A percentile compares a stretch with the other conserved stretches of the same genome.
These are phyloP conservation scores for Pezizomycotina sp. DNA, from an alignment of 2,329 filamentous ascomycete genomes.

Conservation along the genomic window DNA sequence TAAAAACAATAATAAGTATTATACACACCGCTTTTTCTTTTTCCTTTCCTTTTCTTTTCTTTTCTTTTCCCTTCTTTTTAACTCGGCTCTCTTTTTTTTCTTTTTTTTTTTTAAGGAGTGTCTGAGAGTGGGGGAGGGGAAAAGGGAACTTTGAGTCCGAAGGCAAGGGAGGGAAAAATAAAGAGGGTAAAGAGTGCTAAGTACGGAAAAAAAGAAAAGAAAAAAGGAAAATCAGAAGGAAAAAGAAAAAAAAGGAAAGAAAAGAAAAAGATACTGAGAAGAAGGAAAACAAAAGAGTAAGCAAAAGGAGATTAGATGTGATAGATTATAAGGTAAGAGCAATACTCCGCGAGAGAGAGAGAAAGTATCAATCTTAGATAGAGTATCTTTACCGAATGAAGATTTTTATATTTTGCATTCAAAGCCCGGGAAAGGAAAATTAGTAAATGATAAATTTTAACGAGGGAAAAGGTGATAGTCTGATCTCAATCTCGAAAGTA, in stretches of 20 bases:
- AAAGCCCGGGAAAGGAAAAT: too few relatives aligned
- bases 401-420: too few relatives aligned
- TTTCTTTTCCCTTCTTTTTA: neutral
- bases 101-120: neutral
- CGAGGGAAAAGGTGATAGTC: too few relatives aligned
- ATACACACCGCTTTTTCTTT: conserved; percentile 1
- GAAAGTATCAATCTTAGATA: too few relatives aligned
- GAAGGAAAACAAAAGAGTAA: too few relatives aligned
- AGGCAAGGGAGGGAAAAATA: neutral
- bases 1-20: conserved; percentile 1
- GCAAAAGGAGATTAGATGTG: too few relatives aligned
- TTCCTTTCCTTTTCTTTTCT: neutral
- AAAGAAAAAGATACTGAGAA: conserved; percentile 1
- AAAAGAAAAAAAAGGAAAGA: conserved; percentile 3
- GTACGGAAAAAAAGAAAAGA: neutral
- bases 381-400: too few relatives aligned
- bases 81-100: neutral
- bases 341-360: too few relatives aligned
- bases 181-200: too few relatives aligned
- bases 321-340: too few relatives aligned
- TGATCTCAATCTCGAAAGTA: too few relatives aligned
- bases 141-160: neutral
- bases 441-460: too few relatives aligned
- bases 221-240: conserved; percentile 3
- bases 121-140: neutral